A percentile compares a stretch with the other conserved stretches of the same genome.
Evolutionary conservation across 1,284 basidiomycete genomes (phyloP).

Genomic region (Mycosarcoma mackinlayi): DNA sequence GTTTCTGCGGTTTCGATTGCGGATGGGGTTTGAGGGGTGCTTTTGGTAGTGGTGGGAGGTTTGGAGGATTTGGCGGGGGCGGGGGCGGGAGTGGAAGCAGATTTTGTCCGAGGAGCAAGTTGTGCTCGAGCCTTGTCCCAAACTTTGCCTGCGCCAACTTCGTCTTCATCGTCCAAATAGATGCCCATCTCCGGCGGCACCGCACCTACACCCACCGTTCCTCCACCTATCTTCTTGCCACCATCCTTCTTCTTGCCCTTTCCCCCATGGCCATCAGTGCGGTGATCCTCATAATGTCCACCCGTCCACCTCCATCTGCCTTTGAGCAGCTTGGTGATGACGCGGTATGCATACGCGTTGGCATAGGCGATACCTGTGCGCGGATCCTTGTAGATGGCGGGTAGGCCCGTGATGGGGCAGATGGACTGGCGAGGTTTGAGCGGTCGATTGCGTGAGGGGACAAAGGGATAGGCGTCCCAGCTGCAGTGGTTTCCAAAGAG

Average conservation of each 20-base stretch:
- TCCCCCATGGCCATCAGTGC: not conserved
- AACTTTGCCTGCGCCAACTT: slow-evolving; percentile 37
- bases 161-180: slow-evolving; percentile 33
- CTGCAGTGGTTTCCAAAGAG: slow-evolving; percentile 76
- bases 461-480: slow-evolving; percentile 69
- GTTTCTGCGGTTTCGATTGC: not conserved
- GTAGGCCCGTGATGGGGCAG: slow-evolving; percentile 71
- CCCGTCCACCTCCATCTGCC: slow-evolving; percentile 69
- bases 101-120: not conserved
- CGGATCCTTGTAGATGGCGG: slow-evolving; percentile 77
- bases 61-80: not conserved
- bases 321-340: slow-evolving; percentile 74
- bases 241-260: slow-evolving; percentile 3
- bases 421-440: slow-evolving; percentile 67
- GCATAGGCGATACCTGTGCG: slow-evolving; percentile 81
- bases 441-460: slow-evolving; percentile 69
- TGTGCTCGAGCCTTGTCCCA: slow-evolving; percentile 6
- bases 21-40: not conserved
- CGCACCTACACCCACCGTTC: slow-evolving; percentile 13
- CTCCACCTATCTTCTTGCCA: not conserved
- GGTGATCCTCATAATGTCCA: slow-evolving; percentile 6
- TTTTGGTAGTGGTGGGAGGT: not conserved
- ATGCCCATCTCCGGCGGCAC: slow-evolving; percentile 44
- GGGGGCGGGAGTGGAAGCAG: not conserved
- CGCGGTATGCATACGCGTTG: slow-evolving; percentile 75